Conservation (phyloP, 2,329 filamentous ascomycete species). For the Coniochaeta hoffmannii region DNA sequence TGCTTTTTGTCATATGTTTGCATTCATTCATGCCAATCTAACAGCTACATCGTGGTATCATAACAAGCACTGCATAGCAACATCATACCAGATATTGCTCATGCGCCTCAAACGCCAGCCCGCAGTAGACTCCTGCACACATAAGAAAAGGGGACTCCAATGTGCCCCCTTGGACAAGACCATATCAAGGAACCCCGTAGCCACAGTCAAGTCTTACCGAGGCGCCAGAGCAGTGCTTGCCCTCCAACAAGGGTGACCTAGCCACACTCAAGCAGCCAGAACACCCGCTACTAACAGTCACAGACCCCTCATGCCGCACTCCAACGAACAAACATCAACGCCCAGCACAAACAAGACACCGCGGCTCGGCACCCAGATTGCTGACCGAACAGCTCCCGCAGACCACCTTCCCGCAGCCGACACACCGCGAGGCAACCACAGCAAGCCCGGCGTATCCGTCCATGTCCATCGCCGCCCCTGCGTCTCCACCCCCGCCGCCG, state of each 20-base stretch:
- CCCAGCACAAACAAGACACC: constrained; percentile 46
- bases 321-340: constrained; percentile 6
- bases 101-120: not conserved
- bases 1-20: not conserved
- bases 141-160: not conserved
- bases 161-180: too few relatives aligned
- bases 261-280: not conserved
- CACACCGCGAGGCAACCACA: constrained; percentile 31
- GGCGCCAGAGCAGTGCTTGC: too few relatives aligned
- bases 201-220: too few relatives aligned
- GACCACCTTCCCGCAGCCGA: constrained; percentile 45
- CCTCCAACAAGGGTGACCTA: too few relatives aligned
- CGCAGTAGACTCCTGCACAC: not conserved
- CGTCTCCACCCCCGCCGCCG: constrained; percentile 23
- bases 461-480: constrained; percentile 29
- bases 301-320: not conserved
- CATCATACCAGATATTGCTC: not conserved
- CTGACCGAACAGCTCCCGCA: constrained; percentile 54
- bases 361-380: constrained; percentile 45
- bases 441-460: constrained; percentile 23
- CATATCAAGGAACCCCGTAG: too few relatives aligned
- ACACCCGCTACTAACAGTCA: not conserved
- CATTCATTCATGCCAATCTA: not conserved
- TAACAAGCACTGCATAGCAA: not conserved
- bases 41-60: not conserved